Conservation (phyloP, 495 filamentous ascomycete genomes). For the Trichoderma reesei region DNA sequence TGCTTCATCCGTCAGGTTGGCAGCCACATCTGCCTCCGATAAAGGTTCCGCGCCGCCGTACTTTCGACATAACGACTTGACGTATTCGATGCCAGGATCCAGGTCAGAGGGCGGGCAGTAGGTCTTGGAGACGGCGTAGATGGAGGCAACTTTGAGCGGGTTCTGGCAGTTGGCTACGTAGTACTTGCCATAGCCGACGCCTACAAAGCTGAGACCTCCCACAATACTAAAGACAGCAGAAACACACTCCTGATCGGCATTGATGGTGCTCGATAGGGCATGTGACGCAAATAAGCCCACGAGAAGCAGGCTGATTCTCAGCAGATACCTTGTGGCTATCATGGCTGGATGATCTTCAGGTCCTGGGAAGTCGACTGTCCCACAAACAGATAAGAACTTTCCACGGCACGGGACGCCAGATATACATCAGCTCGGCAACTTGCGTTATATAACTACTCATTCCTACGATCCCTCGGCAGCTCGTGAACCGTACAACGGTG, state of each 20-base stretch:
- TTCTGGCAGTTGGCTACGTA: conserved; percentile 30
- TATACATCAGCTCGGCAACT: background rate
- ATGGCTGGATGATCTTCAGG: background rate
- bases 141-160: conserved; percentile 26
- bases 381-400: background rate
- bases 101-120: conserved; percentile 27
- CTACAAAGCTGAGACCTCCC: conserved; percentile 28
- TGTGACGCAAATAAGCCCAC: background rate
- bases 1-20: conserved; percentile 30
- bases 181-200: conserved; percentile 16
- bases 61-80: conserved; percentile 23
- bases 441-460: background rate
- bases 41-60: conserved; percentile 23
- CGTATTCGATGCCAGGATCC: conserved; percentile 19
- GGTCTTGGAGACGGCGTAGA: conserved; percentile 29
- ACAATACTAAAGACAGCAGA: background rate
- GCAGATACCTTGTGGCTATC: background rate
- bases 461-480: background rate
- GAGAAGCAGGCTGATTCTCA: background rate
- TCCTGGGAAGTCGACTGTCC: background rate
- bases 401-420: background rate
- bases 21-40: conserved; percentile 23
- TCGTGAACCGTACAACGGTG: background rate
- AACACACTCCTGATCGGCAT: background rate
- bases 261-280: background rate